A percentile compares a stretch with the other conserved stretches of the same genome.
Evolutionary conservation across 2,329 filamentous ascomycete genomes (phyloP).

Genomic region (Hymenoscyphus scutula): DNA sequence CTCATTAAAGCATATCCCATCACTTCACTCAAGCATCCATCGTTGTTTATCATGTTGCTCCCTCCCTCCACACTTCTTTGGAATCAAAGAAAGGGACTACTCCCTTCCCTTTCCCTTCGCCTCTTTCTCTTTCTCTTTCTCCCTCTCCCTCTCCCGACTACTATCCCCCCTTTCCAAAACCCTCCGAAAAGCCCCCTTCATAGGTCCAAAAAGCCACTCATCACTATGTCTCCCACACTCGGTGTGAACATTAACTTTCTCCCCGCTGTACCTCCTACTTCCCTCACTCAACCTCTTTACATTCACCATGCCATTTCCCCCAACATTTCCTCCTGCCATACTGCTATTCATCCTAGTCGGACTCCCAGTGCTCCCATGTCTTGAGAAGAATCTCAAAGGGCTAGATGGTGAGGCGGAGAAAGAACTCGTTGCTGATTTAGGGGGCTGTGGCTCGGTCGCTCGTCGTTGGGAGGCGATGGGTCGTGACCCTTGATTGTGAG

Average conservation of each 20-base stretch:
- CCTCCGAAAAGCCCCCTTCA: constrained; percentile 20
- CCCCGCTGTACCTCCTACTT: constrained; percentile 12
- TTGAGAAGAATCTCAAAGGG: neutral
- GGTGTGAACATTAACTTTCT: constrained; percentile 26
- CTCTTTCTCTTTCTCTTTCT: neutral
- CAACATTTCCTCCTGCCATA: neutral
- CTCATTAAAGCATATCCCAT: neutral
- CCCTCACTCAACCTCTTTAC: constrained; percentile 6
- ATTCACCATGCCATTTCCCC: neutral
- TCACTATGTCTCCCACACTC: constrained; percentile 30
- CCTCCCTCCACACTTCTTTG: too few species aligned
- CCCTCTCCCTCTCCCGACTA: neutral
- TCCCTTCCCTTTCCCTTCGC: neutral
- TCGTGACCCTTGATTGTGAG: neutral
- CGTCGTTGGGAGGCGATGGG: constrained; percentile 3
- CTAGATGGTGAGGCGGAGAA: neutral
- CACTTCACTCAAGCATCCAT: too few species aligned
- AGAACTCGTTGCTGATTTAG: neutral
- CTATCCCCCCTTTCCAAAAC: constrained; percentile 6
- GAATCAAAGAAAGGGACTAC: neutral
- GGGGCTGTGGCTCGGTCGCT: constrained; percentile 2
- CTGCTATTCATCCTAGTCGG: neutral
- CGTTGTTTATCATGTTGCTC: too few species aligned
- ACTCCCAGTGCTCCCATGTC: neutral
- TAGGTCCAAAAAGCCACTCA: constrained; percentile 29